These are phyloP conservation scores for Pulicaria dysenterica DNA, from an alignment of 129 eudicot genomes.

Conservation along the genomic window DNA sequence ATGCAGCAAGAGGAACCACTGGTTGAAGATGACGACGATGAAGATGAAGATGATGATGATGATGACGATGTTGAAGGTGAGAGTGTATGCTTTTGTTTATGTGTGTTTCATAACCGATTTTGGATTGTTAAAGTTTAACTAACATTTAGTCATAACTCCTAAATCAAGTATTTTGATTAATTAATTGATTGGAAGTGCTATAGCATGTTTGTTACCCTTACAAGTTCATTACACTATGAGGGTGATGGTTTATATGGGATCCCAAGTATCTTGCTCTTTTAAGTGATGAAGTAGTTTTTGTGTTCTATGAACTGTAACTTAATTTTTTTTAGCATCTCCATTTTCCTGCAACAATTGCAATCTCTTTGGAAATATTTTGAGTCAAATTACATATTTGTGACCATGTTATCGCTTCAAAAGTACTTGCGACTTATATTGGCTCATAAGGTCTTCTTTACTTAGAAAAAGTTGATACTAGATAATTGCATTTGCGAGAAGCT, in stretches of 20 bases:
- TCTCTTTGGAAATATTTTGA: neutral
- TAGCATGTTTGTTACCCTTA: neutral
- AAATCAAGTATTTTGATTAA: neutral
- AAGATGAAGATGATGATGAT: constrained; percentile 54
- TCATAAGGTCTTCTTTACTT: neutral
- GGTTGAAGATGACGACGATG: constrained; percentile 62
- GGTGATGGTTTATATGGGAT: neutral
- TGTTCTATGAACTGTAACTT: too few relatives aligned
- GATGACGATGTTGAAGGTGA: constrained; percentile 71
- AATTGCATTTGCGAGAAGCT: neutral
- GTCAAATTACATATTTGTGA: neutral
- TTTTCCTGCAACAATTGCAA: neutral
- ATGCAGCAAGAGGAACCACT: constrained; percentile 60
- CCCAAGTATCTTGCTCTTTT: neutral
- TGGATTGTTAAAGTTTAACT: neutral
- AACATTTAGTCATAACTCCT: neutral
- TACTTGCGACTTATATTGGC: neutral
- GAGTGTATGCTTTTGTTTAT: neutral
- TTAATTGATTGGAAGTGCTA: neutral
- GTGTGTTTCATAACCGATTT: neutral
- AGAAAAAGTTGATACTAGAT: neutral
- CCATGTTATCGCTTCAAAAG: neutral
- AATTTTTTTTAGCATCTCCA: neutral
- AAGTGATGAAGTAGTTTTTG: neutral
- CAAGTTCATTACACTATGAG: neutral